Conservation (phyloP, 192 early-diverging fungal genomes). For the Lobosporangium transversale region DNA sequence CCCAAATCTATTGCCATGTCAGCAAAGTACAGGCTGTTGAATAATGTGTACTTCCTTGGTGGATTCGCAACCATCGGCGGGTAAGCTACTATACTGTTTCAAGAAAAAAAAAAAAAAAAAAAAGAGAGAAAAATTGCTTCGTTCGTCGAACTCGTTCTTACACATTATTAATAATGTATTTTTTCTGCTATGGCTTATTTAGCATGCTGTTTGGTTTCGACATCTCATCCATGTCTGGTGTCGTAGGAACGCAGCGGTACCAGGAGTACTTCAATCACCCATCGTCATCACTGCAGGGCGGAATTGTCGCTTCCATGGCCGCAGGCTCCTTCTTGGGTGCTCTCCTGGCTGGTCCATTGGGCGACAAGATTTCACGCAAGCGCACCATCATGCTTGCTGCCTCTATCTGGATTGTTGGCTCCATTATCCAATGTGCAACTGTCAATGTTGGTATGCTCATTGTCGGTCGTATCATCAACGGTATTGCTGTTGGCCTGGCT, state of each 20-base stretch:
- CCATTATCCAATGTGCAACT: conserved; percentile 73
- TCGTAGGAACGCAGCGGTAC: conserved; percentile 58
- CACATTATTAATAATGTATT: neutral
- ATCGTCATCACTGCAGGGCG: conserved; percentile 60
- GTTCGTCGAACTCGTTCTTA: too few species aligned
- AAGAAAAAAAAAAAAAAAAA: neutral
- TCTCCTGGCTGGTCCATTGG: conserved; percentile 70
- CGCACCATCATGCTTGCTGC: conserved; percentile 73
- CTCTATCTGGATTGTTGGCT: conserved; percentile 77
- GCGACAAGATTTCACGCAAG: conserved; percentile 75
- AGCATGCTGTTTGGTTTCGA: conserved; percentile 64
- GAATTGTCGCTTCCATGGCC: conserved; percentile 71
- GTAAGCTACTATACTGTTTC: conserved; percentile 7
- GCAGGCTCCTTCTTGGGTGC: conserved; percentile 82
- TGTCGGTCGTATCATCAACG: conserved; percentile 80
- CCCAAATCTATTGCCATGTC: neutral
- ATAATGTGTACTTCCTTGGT: conserved; percentile 46
- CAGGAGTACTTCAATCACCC: conserved; percentile 66
- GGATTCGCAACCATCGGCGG: conserved; percentile 59
- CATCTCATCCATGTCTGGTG: conserved; percentile 60
- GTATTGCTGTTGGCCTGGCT: conserved; percentile 82
- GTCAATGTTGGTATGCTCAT: conserved; percentile 72
- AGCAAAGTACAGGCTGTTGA: conserved; percentile 24
- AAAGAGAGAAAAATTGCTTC: too few species aligned
- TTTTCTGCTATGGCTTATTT: neutral